Evolutionary conservation across 257 asterid species (phyloP), one percentile per base, ranked within the genome.

Genomic region (Fraxinus americana): DNA sequence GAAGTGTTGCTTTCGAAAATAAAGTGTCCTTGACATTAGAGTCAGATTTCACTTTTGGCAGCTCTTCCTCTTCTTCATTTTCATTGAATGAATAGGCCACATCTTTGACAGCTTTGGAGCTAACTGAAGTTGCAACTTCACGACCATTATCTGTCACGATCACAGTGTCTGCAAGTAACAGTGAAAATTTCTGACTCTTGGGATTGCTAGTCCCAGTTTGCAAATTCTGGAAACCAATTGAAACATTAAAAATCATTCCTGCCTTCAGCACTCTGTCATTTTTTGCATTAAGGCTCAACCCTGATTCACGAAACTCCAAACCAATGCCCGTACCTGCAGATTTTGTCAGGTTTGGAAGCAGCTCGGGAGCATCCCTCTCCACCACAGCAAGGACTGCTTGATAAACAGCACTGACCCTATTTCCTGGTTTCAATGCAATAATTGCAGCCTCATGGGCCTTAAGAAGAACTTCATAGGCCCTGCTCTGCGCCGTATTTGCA

Each of bases 291-390:
- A 92, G 87, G 76, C 52, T 71, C 78, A 89, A 75, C 54, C 92
- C 89, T 5, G 96, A 83, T 77, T 92, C 97, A 17, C 97, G 94
- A 36, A 92, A 92, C 90, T 92, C 97, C 35, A 92, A 77, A 39
- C 97, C 97, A 32, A 90, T 92, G 66, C 97, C 96, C 0, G 96
- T 86, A 77, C 97, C 97, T 61, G 92, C 97, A 71, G 94, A 84
- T 88, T 90, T 92, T 11, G 91, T 88, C 77, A 92, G 79, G 82
- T 85, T 85, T 5, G 89, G 82, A 7, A 86, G 79, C 38, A 89
- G 79, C 66, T 91, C 91, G 11, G 97, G 95, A 65, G 93, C 92
- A 25, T 90, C 93, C 80, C 50, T 88, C 74, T 87, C 61, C 19
- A 91, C 97, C 59, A 88, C 89, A 10, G 86, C 76, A 80, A 86